Base-by-base conservation (phyloP, 2,329 filamentous ascomycete species). In the Thelonectria olida region DNA sequence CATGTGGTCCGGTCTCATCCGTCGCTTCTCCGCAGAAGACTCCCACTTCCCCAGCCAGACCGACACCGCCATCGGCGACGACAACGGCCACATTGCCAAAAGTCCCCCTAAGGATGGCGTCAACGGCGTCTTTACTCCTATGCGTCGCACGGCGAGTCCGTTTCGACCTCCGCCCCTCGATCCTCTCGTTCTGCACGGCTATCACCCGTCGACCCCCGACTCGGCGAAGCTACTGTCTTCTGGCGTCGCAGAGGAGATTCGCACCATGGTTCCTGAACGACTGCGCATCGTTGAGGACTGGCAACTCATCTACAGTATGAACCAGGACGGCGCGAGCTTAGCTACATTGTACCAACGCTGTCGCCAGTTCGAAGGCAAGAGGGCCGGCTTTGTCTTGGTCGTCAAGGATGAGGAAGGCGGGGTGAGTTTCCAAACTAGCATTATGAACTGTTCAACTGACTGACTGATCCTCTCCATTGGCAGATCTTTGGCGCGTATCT, bases 401-500 rank as follows among this genome's bases (percentile, higher is more conserved):
- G 88, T 98, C 19, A 86, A 87, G 70, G 96, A 99, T 75, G 86
- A 86, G 8, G 85, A 85, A 58, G 91, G 91, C 58, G 90, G 90
- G 55, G 90, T 93, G 82, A 76, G 89, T 84, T 60, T 31, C 23
- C 8, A 20, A 4, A 10, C 22, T 45, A 48, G 19, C 63, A 50
- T 54, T 51, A 44, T 41, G 56, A 63, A 47, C 58, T 65, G 58
- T 49, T 53, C 47, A 57, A 60, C 25, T 51, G 34, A 58, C 64
- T 64, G 49, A 67, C 52, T 54, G 27, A 45, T 45, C 19, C 19
- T 12, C 17, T 41, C 22, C 15, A 41, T 44, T 22, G 27, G 23
- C 65, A 90, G 86, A 85, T 93, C 41, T 99, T 99, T 75, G 96
- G 96, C 73, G 94, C 94, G 54, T 98, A 98, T 76, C 87, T 98